A percentile compares a stretch with the other conserved stretches of the same genome.
Evolutionary conservation across 2,329 filamentous ascomycete genomes (phyloP).

Genomic region (Alternaria panax): DNA sequence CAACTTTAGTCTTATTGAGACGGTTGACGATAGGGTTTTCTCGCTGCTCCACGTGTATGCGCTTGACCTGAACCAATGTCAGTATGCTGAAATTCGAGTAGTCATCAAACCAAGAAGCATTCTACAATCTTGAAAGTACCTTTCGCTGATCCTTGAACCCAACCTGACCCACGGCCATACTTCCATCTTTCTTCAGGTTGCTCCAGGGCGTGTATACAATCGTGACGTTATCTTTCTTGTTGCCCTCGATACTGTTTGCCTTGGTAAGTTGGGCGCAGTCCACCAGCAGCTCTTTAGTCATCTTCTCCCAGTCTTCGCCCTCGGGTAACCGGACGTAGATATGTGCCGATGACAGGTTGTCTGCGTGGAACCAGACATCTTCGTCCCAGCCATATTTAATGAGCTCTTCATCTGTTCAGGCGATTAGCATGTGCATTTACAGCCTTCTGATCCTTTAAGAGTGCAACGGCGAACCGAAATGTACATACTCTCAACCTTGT

Average conservation of each 20-base stretch:
- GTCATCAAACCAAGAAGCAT: not conserved
- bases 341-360: slow-evolving; percentile 96
- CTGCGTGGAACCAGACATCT: slow-evolving; percentile 98
- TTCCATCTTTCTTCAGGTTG: slow-evolving; percentile 93
- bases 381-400: slow-evolving; percentile 95
- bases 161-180: slow-evolving; percentile 95
- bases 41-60: slow-evolving; percentile 77
- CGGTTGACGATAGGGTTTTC: slow-evolving; percentile 94
- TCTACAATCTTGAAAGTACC: slow-evolving; percentile 41
- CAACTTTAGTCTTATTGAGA: slow-evolving; percentile 95
- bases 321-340: slow-evolving; percentile 88
- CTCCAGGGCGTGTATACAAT: slow-evolving; percentile 98
- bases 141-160: slow-evolving; percentile 89
- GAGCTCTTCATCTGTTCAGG: slow-evolving; percentile 81
- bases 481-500: slow-evolving; percentile 93
- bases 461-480: not conserved
- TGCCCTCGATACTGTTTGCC: slow-evolving; percentile 98
- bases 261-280: slow-evolving; percentile 98
- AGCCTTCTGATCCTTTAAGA: not conserved
- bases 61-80: slow-evolving; percentile 68
- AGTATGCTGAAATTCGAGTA: not conserved
- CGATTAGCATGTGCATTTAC: not conserved
- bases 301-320: slow-evolving; percentile 81
- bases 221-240: slow-evolving; percentile 98
- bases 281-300: slow-evolving; percentile 75